phyloP scores from a whole-genome alignment of 2,329 filamentous ascomycete genomes.

The Fonsecaea erecta region DNA sequence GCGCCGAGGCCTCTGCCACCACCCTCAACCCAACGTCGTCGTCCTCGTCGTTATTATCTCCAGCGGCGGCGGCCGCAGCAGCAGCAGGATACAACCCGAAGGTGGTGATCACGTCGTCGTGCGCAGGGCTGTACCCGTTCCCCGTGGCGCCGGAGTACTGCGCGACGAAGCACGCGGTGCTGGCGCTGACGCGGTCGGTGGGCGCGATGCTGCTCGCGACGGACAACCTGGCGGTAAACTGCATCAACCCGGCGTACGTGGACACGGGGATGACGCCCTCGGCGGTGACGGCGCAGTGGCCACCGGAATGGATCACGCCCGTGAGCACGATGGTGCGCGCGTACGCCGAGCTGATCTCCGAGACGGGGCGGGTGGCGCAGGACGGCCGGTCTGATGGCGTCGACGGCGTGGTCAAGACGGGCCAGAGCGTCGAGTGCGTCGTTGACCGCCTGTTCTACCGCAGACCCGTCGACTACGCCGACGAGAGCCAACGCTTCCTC shows the following conservation, averaged over 20 bases:
- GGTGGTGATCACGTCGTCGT: conserved; percentile 44
- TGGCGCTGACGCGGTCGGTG: conserved; percentile 45
- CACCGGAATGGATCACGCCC: conserved; percentile 44
- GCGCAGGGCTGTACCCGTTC: conserved; percentile 43
- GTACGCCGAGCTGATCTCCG: conserved; percentile 42
- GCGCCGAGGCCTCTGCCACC: not conserved
- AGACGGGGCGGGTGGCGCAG: conserved; percentile 39
- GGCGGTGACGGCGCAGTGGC: conserved; percentile 39
- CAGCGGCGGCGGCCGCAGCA: not conserved
- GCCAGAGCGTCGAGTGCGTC: conserved; percentile 48
- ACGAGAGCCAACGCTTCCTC: conserved; percentile 48
- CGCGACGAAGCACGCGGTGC: conserved; percentile 49
- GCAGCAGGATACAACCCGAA: conserved; percentile 30
- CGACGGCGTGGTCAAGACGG: conserved; percentile 23
- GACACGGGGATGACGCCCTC: conserved; percentile 43
- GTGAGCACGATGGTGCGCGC: conserved; percentile 44
- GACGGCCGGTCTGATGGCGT: conserved; percentile 26
- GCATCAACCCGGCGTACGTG: conserved; percentile 44
- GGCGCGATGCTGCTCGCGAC: conserved; percentile 37
- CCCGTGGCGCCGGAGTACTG: conserved; percentile 48
- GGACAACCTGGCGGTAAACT: conserved; percentile 46
- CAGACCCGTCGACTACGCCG: conserved; percentile 45
- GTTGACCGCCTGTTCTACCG: conserved; percentile 50
- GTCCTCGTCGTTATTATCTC: not conserved
- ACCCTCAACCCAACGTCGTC: not conserved